These are phyloP conservation scores for Arthrobotrys sinensis DNA, from an alignment of 2,329 filamentous ascomycete species.

Conservation along the genomic window DNA sequence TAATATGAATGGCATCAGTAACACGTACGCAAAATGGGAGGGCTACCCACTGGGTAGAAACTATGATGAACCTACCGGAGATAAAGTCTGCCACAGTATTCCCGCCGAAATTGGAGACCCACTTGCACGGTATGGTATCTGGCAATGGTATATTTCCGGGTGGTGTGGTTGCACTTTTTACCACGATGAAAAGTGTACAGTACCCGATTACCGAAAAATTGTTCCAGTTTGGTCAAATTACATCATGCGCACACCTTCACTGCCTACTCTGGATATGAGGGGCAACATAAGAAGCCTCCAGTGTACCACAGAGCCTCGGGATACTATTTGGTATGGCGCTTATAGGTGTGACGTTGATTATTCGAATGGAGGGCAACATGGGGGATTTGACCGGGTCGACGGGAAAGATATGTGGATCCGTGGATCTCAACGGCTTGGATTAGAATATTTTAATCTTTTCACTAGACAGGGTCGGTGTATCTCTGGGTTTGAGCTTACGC, in stretches of 20 bases:
- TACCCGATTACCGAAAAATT: no score
- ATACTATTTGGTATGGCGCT: no score
- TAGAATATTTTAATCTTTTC: background rate
- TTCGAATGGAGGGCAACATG: no score
- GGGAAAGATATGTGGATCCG: no score
- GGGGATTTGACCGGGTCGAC: no score
- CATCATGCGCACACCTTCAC: no score
- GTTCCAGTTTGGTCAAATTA: no score
- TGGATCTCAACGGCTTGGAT: background rate
- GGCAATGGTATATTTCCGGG: background rate
- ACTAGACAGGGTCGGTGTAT: background rate
- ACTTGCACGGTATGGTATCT: background rate
- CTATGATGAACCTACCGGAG: background rate
- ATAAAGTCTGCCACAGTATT: background rate
- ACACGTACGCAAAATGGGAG: background rate
- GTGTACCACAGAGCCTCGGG: no score
- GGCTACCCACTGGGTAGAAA: background rate
- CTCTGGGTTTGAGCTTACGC: background rate
- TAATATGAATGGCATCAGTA: background rate
- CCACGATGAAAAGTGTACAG: background rate
- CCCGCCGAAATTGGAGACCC: background rate
- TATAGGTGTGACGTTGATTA: no score
- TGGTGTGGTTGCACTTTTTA: constrained; percentile 1
- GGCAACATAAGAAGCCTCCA: no score
- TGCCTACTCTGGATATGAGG: no score